Percentiles rank a stretch among this genome's conserved stretches.
Evolutionary conservation across 148 eudicot genomes (phyloP).

Genomic region (Rhododendron vialii): DNA sequence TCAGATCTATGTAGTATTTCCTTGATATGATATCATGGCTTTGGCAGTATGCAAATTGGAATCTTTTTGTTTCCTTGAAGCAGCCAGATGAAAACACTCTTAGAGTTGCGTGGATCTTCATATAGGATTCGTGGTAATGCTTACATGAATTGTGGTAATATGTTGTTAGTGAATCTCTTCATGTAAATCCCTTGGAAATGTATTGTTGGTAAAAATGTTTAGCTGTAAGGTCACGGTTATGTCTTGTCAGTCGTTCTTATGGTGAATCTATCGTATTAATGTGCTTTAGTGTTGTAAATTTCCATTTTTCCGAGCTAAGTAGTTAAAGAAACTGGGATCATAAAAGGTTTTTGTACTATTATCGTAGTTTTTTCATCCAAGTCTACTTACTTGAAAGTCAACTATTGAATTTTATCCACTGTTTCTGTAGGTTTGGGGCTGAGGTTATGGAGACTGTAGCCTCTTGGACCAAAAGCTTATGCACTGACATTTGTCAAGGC

Average conservation of each 20-base stretch:
- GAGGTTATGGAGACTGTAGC: conserved; percentile 97
- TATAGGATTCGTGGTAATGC: background rate
- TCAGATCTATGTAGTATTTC: background rate
- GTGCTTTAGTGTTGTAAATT: background rate
- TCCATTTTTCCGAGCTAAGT: background rate
- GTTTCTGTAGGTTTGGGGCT: conserved; percentile 78
- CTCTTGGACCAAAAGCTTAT: conserved; percentile 81
- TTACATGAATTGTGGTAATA: background rate
- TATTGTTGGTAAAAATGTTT: background rate
- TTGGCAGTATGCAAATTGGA: background rate
- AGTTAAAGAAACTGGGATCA: background rate
- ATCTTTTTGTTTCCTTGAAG: background rate
- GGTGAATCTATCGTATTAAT: background rate
- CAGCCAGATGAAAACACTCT: background rate
- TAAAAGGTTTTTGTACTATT: background rate
- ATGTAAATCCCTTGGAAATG: background rate
- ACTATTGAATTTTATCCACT: background rate
- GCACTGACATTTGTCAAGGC: conserved; percentile 52
- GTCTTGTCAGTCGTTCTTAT: background rate
- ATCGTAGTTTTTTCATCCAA: background rate
- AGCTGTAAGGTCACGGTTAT: background rate
- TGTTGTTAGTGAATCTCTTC: background rate
- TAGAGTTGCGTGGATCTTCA: background rate
- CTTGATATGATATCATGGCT: background rate
- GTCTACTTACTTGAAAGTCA: background rate